Evolutionary conservation across 2,329 filamentous ascomycete genomes (phyloP), one percentile per base, ranked within the genome.

Genomic region (Curvularia sp.): DNA sequence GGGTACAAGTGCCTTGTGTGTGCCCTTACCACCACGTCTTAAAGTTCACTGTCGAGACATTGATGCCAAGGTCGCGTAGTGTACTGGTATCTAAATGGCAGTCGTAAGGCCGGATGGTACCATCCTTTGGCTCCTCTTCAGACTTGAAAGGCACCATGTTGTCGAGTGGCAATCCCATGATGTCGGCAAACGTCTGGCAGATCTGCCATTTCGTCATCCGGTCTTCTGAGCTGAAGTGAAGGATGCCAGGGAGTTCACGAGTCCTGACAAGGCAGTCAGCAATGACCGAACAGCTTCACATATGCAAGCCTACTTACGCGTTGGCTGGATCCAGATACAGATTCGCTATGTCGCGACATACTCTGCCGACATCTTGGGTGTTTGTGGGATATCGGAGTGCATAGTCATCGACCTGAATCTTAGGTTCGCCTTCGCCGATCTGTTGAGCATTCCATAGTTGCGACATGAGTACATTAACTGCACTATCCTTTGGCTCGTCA

Each of bases 171-270:
- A 96, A 74, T 0, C 89, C 91, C 83, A 96, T 87, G 57, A 96
- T 91, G 58, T 92, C 87, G 3, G 87, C 89, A 71, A 97, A 88
- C 9, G 84, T 79, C 78, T 91, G 80, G 74, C 91, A 93, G 55
- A 97, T 96, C 75, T 94, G 88, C 76, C 93, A 96, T 80, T 97
- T 97, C 0, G 93, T 97, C 82, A 89, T 90, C 64, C 83, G 86
- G 67, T 96, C 91, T 77, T 97, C 92, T 45, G 91, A 92, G 3
- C 89, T 91, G 78, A 96, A 96, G 53, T 97, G 93, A 18, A 97
- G 82, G 42, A 93, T 85, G 27, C 73, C 80, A 0, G 93, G 93
- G 38, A 96, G 78, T 15, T 80, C 72, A 10, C 82, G 79, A 36
- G 74, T 69, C 4, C 51, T 58, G 19, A 10, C 5, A 18, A 6